A percentile compares a stretch with the other conserved stretches of the same genome.
Conservation (phyloP, 176 grass and related monocot species). For the Tuctoria greenei region DNA sequence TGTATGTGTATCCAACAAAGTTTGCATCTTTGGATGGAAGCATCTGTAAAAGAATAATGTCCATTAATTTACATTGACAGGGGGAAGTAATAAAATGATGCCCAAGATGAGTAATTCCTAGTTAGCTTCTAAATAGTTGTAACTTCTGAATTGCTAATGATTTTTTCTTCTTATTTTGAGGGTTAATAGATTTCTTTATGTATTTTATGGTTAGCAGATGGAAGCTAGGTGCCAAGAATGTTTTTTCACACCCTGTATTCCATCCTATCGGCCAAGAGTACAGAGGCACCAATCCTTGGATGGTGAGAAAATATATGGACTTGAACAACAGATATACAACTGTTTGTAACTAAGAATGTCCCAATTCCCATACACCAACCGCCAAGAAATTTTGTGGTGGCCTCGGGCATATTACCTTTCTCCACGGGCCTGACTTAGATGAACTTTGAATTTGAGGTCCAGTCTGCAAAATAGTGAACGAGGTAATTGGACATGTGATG, state of each 20-base stretch:
- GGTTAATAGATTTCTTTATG: not conserved
- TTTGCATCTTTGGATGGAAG: constrained; percentile 98
- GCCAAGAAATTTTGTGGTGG: constrained; percentile 11
- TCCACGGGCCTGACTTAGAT: constrained; percentile 95
- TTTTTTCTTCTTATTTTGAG: not conserved
- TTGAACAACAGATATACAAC: not conserved
- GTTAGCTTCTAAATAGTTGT: not conserved
- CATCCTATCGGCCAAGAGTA: not conserved
- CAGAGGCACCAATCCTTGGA: not conserved
- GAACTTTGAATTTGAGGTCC: constrained; percentile 74
- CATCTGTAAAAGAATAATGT: constrained; percentile 60
- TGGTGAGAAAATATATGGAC: not conserved
- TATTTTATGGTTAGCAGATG: constrained; percentile 25
- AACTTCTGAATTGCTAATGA: not conserved
- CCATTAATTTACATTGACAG: constrained; percentile 22
- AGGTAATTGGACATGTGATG: not conserved
- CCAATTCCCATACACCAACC: not conserved
- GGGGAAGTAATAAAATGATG: constrained; percentile 32
- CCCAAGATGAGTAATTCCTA: not conserved
- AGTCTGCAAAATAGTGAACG: constrained; percentile 56
- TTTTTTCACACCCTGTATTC: not conserved
- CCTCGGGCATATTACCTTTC: constrained; percentile 70
- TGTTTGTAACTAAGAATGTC: not conserved
- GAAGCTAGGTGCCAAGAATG: not conserved
- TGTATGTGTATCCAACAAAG: constrained; percentile 99